Evolutionary conservation across 83 land plant species (phyloP).

Genomic region (Thuja plicata): DNA sequence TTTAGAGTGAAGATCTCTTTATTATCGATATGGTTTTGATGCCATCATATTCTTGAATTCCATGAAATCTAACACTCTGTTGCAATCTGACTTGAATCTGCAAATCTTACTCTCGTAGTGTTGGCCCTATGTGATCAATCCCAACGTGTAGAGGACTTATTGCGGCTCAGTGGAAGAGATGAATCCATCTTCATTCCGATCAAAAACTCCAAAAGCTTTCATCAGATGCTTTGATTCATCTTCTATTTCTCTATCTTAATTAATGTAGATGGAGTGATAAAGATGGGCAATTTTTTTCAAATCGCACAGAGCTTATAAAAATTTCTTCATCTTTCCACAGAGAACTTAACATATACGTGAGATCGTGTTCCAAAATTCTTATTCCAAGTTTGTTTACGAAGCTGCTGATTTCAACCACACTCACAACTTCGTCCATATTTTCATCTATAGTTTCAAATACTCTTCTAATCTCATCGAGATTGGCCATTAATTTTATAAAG

Average conservation of each 20-base stretch:
- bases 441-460: too few species aligned
- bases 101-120: too few species aligned
- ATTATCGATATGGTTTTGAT: too few species aligned
- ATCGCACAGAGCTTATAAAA: background rate
- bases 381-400: too few species aligned
- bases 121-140: slow-evolving; percentile 23
- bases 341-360: background rate
- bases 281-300: background rate
- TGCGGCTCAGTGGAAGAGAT: slow-evolving; percentile 47
- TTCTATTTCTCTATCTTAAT: background rate
- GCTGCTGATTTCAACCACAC: too few species aligned
- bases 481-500: too few species aligned
- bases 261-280: background rate
- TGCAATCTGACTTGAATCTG: too few species aligned
- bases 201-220: slow-evolving; percentile 48
- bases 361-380: background rate
- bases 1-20: too few species aligned
- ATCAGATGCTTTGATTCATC: slow-evolving; percentile 19
- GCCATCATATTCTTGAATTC: too few species aligned
- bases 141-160: slow-evolving; percentile 31
- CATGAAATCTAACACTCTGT: too few species aligned
- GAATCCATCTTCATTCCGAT: slow-evolving; percentile 42
- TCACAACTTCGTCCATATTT: too few species aligned
- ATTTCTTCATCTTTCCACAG: background rate
- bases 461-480: too few species aligned